These are phyloP conservation scores for Candida adriatica DNA, from an alignment of 805 yeast genomes.

Conservation along the genomic window DNA sequence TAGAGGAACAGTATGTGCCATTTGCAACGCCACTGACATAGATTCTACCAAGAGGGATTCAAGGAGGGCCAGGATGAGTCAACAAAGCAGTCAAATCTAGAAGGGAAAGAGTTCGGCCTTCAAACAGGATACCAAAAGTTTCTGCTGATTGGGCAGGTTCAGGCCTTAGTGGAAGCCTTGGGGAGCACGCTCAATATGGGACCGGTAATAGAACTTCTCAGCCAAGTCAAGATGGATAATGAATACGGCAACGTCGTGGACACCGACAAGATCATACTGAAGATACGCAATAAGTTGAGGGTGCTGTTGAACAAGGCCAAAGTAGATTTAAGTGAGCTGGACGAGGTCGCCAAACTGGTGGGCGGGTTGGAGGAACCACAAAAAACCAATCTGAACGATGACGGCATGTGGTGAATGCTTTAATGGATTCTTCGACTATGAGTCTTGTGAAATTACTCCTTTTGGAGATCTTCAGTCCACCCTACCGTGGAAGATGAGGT, in stretches of 20 bases:
- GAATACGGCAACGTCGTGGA: slow-evolving; percentile 49
- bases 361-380: slow-evolving; percentile 16
- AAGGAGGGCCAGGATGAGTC: slow-evolving; percentile 64
- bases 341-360: slow-evolving; percentile 7
- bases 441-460: neutral
- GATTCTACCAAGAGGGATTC: slow-evolving; percentile 62
- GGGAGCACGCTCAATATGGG: slow-evolving; percentile 20
- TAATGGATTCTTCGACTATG: neutral
- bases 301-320: slow-evolving; percentile 5
- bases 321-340: slow-evolving; percentile 6
- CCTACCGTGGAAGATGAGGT: too few relatives aligned
- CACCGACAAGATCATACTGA: slow-evolving; percentile 43
- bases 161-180: slow-evolving; percentile 42
- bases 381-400: slow-evolving; percentile 17
- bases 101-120: slow-evolving; percentile 81
- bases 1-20: slow-evolving; percentile 43
- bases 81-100: slow-evolving; percentile 49
- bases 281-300: slow-evolving; percentile 52
- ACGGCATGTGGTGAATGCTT: slow-evolving; percentile 22
- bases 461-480: slow-evolving; percentile 4
- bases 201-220: slow-evolving; percentile 26
- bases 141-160: slow-evolving; percentile 61
- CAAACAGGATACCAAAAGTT: slow-evolving; percentile 73
- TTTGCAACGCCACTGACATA: slow-evolving; percentile 1
- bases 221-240: slow-evolving; percentile 34